Conservation (phyloP, 148 eudicot species). For the Amaranthus palmeri region DNA sequence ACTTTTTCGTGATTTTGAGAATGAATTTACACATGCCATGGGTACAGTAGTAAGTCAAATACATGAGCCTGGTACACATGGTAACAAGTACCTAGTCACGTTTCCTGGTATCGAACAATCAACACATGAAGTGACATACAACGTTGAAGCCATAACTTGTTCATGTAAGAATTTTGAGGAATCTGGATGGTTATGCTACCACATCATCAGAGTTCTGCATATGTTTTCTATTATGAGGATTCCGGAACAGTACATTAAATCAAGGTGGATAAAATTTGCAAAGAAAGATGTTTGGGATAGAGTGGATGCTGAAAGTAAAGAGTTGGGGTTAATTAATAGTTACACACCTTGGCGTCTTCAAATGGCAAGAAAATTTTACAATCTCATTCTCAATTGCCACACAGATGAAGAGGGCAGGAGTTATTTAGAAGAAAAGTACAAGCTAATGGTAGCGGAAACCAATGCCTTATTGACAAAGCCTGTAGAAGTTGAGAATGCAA, state of each 20-base stretch:
- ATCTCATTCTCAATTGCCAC: background rate
- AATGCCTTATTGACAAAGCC: no score
- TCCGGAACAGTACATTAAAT: background rate
- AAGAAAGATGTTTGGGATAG: background rate
- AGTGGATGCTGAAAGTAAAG: background rate
- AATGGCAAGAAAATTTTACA: background rate
- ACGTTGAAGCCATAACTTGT: background rate
- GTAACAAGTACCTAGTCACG: background rate
- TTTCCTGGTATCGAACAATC: background rate
- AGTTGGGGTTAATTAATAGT: background rate
- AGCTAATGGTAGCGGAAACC: no score
- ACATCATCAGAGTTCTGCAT: background rate
- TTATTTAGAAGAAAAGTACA: no score
- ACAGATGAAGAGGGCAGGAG: no score
- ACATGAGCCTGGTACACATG: background rate
- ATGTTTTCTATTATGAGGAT: background rate
- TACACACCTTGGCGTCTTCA: conserved; percentile 1
- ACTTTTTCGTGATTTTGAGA: background rate
- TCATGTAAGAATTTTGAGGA: background rate
- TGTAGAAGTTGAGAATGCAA: no score
- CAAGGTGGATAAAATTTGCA: background rate
- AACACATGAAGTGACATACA: background rate
- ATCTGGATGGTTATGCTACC: conserved; percentile 6
- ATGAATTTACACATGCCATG: background rate
- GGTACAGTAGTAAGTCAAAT: background rate